Base-by-base conservation (phyloP, 2,329 filamentous ascomycete species). In the Tolypocladium ovalisporum region DNA sequence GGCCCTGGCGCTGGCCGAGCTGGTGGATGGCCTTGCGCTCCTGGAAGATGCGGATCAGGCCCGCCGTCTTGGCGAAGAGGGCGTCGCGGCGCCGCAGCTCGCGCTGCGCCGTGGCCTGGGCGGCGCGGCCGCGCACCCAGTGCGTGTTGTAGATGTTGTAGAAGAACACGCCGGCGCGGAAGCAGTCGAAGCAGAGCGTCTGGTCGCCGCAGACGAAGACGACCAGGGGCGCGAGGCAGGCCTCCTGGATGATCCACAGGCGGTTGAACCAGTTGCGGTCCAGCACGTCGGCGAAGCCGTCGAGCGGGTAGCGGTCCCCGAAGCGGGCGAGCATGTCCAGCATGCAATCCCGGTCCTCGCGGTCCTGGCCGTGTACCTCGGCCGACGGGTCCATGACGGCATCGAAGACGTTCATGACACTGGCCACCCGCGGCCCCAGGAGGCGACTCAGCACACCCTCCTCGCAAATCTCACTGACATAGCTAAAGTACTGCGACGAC, bases 201-300 rank as follows among this genome's bases (percentile, higher is more conserved):
- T 58, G 62, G 7, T 49, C 55, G 10, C 70, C 70, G 53, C 69
- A 72, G 1, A 66, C 54, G 6, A 72, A 60, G 8, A 65, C 22
- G 1, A 66, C 62, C 1, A 39, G 34, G 0, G 62, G 58, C 3
- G 68, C 63, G 3, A 72, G 59, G 2, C 64, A 67, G 1, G 64
- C 64, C 51, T 72, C 71, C 59, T 72, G 70, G 8, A 73, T 67
- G 3, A 64, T 66, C 71, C 71, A 73, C 1, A 72, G 59, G 6
- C 71, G 69, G 27, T 56, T 61, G 56, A 68, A 66, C 70, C 70
- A 72, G 1, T 57, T 9, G 4, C 68, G 62, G 15, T 61, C 56
- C 34, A 72, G 60, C 1, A 71, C 59, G 32, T 69, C 68, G 1
- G 58, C 53, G n/a, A 64, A 58, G 8, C 65, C 67, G 3, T 61